Percentiles rank a stretch among this genome's conserved stretches.
phyloP scores from a whole-genome alignment of 495 filamentous ascomycete species.

The Penicillium maclennaniae region DNA sequence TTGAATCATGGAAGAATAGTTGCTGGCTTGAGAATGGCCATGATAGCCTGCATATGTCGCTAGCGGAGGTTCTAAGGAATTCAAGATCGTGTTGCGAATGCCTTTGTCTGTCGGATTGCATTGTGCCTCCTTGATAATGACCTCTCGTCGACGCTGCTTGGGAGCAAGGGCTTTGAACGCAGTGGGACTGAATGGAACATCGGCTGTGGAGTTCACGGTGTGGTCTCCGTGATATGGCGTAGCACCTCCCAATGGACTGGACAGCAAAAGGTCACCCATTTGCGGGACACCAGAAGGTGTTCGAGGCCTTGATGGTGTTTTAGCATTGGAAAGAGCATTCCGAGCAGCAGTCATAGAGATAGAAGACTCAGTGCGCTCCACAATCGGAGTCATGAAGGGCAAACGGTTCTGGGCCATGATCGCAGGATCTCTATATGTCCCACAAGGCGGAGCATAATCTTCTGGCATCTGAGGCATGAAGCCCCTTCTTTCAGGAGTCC shows the following conservation, averaged over 20 bases:
- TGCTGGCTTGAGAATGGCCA: constrained; percentile 57
- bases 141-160: constrained; percentile 37
- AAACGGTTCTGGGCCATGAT: constrained; percentile 79
- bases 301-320: constrained; percentile 64
- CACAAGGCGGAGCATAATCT: constrained; percentile 71
- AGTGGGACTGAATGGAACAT: constrained; percentile 42
- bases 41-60: constrained; percentile 72
- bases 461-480: constrained; percentile 74
- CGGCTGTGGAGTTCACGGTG: constrained; percentile 31
- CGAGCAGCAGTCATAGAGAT: constrained; percentile 55
- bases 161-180: constrained; percentile 43
- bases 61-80: constrained; percentile 65
- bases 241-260: constrained; percentile 25
- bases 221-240: constrained; percentile 31
- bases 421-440: constrained; percentile 70
- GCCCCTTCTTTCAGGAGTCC: constrained; percentile 38
- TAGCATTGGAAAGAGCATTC: constrained; percentile 58
- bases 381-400: constrained; percentile 98
- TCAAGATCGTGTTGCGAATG: constrained; percentile 69
- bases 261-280: constrained; percentile 36
- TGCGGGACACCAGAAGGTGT: constrained; percentile 27
- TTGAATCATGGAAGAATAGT: constrained; percentile 67
- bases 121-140: constrained; percentile 73
- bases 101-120: constrained; percentile 83
- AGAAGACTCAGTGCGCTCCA: constrained; percentile 88